These are phyloP conservation scores for Aspergillus pseudoterreus DNA, from an alignment of 2,329 filamentous ascomycete genomes.

Conservation along the genomic window DNA sequence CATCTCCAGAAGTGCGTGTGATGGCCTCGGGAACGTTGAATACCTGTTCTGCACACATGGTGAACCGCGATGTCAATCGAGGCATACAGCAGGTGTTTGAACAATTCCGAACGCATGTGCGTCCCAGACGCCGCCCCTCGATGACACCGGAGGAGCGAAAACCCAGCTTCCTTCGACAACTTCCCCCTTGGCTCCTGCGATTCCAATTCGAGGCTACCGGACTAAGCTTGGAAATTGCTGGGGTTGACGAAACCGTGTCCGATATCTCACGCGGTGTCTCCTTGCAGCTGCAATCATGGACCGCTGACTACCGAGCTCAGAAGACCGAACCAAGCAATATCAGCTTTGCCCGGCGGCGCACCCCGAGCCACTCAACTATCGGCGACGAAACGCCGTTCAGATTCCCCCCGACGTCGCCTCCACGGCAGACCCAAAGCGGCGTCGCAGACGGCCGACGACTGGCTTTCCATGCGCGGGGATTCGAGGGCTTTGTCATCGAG, in stretches of 20 bases:
- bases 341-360: slow-evolving; percentile 60
- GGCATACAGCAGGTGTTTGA: slow-evolving; percentile 87
- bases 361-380: slow-evolving; percentile 66
- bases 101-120: slow-evolving; percentile 70
- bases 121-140: slow-evolving; percentile 56
- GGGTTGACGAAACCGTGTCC: slow-evolving; percentile 79
- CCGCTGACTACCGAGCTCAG: slow-evolving; percentile 82
- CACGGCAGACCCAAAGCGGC: slow-evolving; percentile 36
- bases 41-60: slow-evolving; percentile 83
- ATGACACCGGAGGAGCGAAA: slow-evolving; percentile 50
- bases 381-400: slow-evolving; percentile 60
- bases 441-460: slow-evolving; percentile 75
- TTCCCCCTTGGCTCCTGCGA: slow-evolving; percentile 81
- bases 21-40: slow-evolving; percentile 75
- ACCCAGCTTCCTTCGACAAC: slow-evolving; percentile 68
- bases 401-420: slow-evolving; percentile 50
- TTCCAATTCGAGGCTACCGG: slow-evolving; percentile 83
- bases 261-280: slow-evolving; percentile 77
- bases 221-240: slow-evolving; percentile 86
- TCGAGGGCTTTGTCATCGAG: slow-evolving; percentile 90
- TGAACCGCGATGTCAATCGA: slow-evolving; percentile 87
- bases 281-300: slow-evolving; percentile 82
- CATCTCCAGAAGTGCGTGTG: slow-evolving; percentile 80
- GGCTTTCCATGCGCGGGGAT: slow-evolving; percentile 72
- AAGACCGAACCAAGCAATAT: slow-evolving; percentile 57